Percentiles rank a stretch among this genome's conserved stretches.
phyloP scores from a whole-genome alignment of 768 basidiomycete species.

The Paxillus ammoniavirescens region DNA sequence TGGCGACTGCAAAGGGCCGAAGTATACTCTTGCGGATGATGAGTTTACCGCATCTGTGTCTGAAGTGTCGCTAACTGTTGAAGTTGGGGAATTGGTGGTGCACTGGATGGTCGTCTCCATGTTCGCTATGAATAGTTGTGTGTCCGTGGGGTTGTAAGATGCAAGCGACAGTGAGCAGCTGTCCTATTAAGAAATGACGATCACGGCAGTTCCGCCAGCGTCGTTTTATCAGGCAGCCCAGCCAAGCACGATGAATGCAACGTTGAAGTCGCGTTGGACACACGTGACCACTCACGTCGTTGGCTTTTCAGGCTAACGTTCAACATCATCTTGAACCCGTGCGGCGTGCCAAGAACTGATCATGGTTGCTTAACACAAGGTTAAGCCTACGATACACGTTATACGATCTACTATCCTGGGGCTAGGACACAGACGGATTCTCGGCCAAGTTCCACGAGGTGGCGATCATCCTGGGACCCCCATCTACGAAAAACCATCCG shows the following conservation, averaged over 20 bases:
- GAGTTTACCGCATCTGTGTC: constrained; percentile 44
- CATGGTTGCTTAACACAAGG: neutral
- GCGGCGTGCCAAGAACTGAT: neutral
- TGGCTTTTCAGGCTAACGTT: too few species aligned
- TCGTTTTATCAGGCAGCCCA: constrained; percentile 17
- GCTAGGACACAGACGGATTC: neutral
- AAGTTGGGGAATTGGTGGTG: constrained; percentile 25
- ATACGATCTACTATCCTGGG: neutral
- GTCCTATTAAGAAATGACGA: neutral
- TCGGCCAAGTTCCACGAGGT: neutral
- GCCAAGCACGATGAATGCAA: constrained; percentile 7
- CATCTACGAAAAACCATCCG: neutral
- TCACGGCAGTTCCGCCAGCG: neutral
- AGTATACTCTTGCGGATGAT: constrained; percentile 44
- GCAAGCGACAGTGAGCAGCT: neutral
- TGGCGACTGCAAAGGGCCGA: constrained; percentile 52
- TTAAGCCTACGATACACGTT: neutral
- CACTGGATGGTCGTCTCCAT: constrained; percentile 19
- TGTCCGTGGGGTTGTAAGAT: neutral
- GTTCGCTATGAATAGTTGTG: constrained; percentile 1
- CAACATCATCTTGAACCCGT: neutral
- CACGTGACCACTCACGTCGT: constrained; percentile 26
- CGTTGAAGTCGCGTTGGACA: constrained; percentile 27
- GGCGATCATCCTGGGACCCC: neutral
- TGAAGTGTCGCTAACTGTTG: constrained; percentile 21